These are phyloP conservation scores for Xylariaceae sp. DNA, from an alignment of 2,329 filamentous ascomycete genomes.

Conservation along the genomic window DNA sequence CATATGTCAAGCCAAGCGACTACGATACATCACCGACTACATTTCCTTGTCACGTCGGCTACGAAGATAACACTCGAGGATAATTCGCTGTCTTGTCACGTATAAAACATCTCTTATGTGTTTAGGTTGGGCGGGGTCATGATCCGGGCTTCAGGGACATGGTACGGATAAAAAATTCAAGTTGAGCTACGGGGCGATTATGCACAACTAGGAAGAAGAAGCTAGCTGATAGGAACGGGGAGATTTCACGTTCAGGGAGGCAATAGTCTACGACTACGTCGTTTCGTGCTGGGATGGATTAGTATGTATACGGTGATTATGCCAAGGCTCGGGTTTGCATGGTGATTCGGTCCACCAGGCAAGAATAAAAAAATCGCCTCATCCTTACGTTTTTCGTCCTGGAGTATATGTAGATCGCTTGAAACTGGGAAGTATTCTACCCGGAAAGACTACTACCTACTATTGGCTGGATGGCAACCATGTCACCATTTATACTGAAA, in stretches of 20 bases:
- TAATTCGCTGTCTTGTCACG: slow-evolving; percentile 12
- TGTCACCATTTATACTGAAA: too few species aligned
- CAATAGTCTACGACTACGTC: slow-evolving; percentile 1
- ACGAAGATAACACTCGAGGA: slow-evolving; percentile 6
- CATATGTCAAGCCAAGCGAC: background rate
- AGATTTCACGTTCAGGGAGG: slow-evolving; percentile 7
- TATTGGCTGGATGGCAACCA: background rate
- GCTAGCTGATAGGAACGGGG: slow-evolving; percentile 1
- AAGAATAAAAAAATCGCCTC: slow-evolving; percentile 9
- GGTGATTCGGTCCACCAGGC: background rate
- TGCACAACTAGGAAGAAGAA: slow-evolving; percentile 4
- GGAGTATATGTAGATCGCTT: too few species aligned
- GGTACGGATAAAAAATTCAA: slow-evolving; percentile 14
- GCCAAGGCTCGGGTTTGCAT: background rate
- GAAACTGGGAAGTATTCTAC: too few species aligned
- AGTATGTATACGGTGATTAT: slow-evolving; percentile 8
- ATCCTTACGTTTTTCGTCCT: background rate
- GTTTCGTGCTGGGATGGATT: background rate
- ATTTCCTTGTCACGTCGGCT: background rate
- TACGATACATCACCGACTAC: slow-evolving; percentile 2
- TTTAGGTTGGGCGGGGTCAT: slow-evolving; percentile 11
- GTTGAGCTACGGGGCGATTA: slow-evolving; percentile 8
- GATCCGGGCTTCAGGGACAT: slow-evolving; percentile 5
- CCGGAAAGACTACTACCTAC: background rate
- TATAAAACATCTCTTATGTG: slow-evolving; percentile 14